A percentile compares a stretch with the other conserved stretches of the same genome.
phyloP scores from a whole-genome alignment of 2,329 filamentous ascomycete species.

The Sporothrix luriei region DNA sequence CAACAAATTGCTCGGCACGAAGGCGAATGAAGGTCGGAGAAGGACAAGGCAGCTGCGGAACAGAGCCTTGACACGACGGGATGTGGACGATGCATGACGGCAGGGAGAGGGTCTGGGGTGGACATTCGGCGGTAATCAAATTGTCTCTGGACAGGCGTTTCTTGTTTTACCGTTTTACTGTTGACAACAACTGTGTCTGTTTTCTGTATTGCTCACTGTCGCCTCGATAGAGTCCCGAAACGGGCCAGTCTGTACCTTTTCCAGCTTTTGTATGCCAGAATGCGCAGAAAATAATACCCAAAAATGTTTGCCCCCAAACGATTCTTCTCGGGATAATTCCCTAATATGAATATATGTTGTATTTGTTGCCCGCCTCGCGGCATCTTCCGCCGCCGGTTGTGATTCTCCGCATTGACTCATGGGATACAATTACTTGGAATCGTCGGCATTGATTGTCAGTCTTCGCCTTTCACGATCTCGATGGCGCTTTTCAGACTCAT shows the following conservation, averaged over 20 bases:
- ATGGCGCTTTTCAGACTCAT: too few species aligned
- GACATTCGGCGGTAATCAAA: background rate
- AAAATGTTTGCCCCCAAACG: too few species aligned
- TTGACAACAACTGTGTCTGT: background rate
- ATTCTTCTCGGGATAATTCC: too few species aligned
- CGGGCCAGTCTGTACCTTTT: background rate
- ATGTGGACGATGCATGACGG: background rate
- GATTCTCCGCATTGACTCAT: background rate
- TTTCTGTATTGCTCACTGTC: background rate
- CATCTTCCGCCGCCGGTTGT: constrained; percentile 6
- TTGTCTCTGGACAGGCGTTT: constrained; percentile 2
- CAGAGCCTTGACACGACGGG: constrained; percentile 1
- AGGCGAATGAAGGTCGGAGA: background rate
- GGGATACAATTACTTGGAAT: too few species aligned
- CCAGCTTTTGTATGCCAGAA: background rate
- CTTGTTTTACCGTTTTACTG: background rate
- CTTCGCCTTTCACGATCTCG: too few species aligned
- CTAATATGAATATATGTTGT: too few species aligned
- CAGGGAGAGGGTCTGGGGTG: background rate
- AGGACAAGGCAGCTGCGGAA: background rate
- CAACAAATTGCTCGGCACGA: constrained; percentile 3
- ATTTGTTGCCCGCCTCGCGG: background rate
- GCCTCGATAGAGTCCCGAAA: background rate
- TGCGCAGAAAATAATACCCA: background rate
- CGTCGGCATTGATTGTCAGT: background rate